These are phyloP conservation scores for Podaxis pistillaris DNA, from an alignment of 768 basidiomycete genomes.

Conservation along the genomic window DNA sequence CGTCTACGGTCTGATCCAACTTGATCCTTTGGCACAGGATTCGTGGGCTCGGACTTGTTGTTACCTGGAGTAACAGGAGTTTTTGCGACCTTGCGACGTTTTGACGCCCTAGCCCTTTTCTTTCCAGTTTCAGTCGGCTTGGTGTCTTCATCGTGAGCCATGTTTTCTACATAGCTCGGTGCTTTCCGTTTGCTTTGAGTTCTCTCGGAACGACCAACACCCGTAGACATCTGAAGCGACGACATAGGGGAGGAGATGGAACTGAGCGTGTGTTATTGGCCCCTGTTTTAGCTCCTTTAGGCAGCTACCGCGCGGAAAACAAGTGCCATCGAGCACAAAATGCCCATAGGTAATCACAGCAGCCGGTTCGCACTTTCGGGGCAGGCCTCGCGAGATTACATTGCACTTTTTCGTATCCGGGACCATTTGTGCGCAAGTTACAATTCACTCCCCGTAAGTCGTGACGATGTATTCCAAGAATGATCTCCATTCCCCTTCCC, in stretches of 20 bases:
- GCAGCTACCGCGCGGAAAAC: no score
- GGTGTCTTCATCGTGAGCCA: neutral
- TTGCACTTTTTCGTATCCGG: neutral
- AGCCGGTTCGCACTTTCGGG: no score
- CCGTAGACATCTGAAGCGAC: neutral
- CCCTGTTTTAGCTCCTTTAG: no score
- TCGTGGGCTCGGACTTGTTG: neutral
- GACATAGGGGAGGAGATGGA: no score
- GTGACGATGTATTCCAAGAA: constrained; percentile 36
- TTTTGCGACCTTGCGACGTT: neutral
- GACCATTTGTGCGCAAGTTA: neutral
- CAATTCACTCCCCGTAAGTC: neutral
- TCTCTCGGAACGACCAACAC: neutral
- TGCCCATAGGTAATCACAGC: no score
- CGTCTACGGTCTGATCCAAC: neutral
- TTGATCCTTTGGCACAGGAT: neutral
- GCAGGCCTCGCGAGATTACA: no score
- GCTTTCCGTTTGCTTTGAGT: neutral
- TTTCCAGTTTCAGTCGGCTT: neutral
- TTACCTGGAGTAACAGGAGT: neutral
- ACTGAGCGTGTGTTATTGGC: no score
- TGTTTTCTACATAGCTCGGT: no score
- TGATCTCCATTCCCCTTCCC: constrained; percentile 46
- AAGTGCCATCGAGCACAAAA: no score
- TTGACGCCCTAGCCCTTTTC: neutral